phyloP scores from a whole-genome alignment of 495 filamentous ascomycete species.

The Aspergillus steynii region DNA sequence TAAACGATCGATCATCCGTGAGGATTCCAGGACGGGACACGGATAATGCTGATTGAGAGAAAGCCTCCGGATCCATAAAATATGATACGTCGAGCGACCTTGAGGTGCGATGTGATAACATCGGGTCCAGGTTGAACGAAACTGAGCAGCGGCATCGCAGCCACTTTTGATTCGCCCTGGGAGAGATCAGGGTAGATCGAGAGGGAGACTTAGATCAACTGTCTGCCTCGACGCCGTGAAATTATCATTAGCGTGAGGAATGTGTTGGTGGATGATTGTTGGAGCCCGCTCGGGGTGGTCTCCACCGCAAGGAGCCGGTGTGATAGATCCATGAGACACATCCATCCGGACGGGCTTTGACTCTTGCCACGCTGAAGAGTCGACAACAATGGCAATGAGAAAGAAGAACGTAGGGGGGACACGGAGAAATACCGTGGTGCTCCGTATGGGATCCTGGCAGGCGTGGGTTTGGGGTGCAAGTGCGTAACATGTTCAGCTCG shows the following conservation, averaged over 20 bases:
- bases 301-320: constrained; percentile 7
- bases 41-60: constrained; percentile 8
- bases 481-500: too few relatives aligned
- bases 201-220: background rate
- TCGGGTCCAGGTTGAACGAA: background rate
- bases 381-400: background rate
- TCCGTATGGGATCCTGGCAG: too few relatives aligned
- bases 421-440: too few relatives aligned
- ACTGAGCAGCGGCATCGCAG: too few relatives aligned
- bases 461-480: too few relatives aligned
- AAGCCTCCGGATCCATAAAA: constrained; percentile 14
- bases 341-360: constrained; percentile 4
- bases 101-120: background rate
- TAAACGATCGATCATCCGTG: constrained; percentile 16
- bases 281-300: background rate
- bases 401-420: too few relatives aligned
- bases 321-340: constrained; percentile 23
- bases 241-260: background rate
- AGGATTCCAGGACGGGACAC: constrained; percentile 13
- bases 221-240: background rate
- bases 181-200: background rate
- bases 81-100: constrained; percentile 23
- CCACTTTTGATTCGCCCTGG: too few relatives aligned
- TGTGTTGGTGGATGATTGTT: background rate
- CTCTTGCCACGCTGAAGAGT: background rate